Evolutionary conservation across 441 rosid genomes (phyloP).

Genomic region (Manihot esculenta): DNA sequence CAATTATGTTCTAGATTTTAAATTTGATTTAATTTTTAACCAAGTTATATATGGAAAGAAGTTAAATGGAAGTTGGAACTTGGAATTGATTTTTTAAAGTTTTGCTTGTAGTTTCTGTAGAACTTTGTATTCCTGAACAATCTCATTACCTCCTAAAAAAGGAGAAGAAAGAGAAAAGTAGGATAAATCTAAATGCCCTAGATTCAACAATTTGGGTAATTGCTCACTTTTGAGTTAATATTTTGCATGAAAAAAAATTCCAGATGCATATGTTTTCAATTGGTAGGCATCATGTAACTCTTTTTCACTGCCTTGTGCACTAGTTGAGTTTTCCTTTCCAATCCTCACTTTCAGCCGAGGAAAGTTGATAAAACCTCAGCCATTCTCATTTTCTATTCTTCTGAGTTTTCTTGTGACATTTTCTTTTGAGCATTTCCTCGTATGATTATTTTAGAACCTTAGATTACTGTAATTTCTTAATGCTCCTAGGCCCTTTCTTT

Average conservation of each 20-base stretch:
- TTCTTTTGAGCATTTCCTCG: too few relatives aligned
- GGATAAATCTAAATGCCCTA: neutral
- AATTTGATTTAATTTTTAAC: neutral
- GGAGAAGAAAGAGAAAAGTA: neutral
- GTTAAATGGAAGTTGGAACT: neutral
- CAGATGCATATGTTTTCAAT: neutral
- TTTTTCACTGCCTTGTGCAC: neutral
- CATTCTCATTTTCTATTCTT: neutral
- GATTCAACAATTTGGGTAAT: neutral
- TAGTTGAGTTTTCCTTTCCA: neutral
- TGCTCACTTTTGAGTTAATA: neutral
- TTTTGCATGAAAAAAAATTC: neutral
- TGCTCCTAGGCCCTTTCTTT: too few relatives aligned
- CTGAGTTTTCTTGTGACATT: too few relatives aligned
- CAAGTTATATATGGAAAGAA: neutral
- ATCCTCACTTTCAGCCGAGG: neutral
- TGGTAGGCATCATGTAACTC: neutral
- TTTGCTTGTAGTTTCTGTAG: neutral
- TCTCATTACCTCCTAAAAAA: neutral
- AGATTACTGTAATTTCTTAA: too few relatives aligned
- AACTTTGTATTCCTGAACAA: neutral
- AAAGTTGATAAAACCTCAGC: neutral
- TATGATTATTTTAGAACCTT: too few relatives aligned
- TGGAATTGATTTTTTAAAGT: neutral
- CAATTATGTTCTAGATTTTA: neutral